A percentile compares a stretch with the other conserved stretches of the same genome.
Evolutionary conservation across 345 rosid species (phyloP).

Genomic region (Linum tenue): DNA sequence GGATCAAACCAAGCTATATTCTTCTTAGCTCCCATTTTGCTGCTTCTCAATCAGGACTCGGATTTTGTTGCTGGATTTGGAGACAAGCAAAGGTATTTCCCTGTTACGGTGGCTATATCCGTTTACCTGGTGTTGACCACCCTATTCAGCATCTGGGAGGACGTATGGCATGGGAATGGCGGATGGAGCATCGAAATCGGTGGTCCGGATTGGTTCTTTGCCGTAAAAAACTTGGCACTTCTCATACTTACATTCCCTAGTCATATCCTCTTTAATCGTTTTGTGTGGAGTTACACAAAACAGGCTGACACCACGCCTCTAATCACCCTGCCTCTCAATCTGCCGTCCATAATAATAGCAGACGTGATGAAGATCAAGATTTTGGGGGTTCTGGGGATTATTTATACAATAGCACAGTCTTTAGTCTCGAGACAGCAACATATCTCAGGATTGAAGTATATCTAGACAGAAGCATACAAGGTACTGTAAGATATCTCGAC

Average conservation of each 20-base stretch:
- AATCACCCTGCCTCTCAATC: slow-evolving; percentile 77
- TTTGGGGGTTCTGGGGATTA: slow-evolving; percentile 70
- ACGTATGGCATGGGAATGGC: slow-evolving; percentile 74
- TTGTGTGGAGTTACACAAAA: slow-evolving; percentile 77
- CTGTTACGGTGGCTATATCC: slow-evolving; percentile 66
- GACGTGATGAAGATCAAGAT: slow-evolving; percentile 80
- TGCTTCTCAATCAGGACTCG: slow-evolving; percentile 96
- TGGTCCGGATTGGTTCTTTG: slow-evolving; percentile 94
- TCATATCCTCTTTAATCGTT: slow-evolving; percentile 82
- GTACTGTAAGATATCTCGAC: background rate
- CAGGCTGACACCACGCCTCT: slow-evolving; percentile 55
- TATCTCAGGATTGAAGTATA: slow-evolving; percentile 81
- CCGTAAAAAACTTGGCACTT: slow-evolving; percentile 77
- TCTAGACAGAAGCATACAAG: slow-evolving; percentile 29
- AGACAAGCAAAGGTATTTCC: slow-evolving; percentile 97
- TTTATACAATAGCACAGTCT: slow-evolving; percentile 71
- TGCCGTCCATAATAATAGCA: slow-evolving; percentile 72
- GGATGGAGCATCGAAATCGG: slow-evolving; percentile 93
- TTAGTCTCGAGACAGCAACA: slow-evolving; percentile 90
- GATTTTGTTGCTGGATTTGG: slow-evolving; percentile 95
- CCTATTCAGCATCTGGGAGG: slow-evolving; percentile 69
- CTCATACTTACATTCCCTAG: slow-evolving; percentile 81
- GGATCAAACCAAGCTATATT: slow-evolving; percentile 95
- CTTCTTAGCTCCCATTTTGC: slow-evolving; percentile 86
- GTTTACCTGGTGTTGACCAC: slow-evolving; percentile 64